Evolutionary conservation across 2,329 filamentous ascomycete species (phyloP).

Genomic region (Fusarium coffeatum): DNA sequence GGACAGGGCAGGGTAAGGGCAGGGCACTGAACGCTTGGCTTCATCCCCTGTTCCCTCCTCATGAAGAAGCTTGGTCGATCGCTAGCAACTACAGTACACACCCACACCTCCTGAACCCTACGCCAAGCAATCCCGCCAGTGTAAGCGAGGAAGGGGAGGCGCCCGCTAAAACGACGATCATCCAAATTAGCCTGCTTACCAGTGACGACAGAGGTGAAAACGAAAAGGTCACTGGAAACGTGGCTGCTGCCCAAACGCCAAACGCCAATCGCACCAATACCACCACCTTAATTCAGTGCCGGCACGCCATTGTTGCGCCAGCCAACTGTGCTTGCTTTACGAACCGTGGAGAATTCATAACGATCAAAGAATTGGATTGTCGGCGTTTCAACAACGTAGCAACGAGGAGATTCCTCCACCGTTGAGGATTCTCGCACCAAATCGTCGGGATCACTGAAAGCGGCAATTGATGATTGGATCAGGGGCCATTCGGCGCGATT

Average conservation of each 20-base stretch:
- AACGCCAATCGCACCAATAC: slow-evolving; percentile 32
- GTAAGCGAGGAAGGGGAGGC: slow-evolving; percentile 48
- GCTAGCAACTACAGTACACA: slow-evolving; percentile 12
- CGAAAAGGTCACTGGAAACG: slow-evolving; percentile 25
- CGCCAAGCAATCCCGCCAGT: slow-evolving; percentile 44
- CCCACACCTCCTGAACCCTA: slow-evolving; percentile 33
- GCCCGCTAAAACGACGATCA: slow-evolving; percentile 49
- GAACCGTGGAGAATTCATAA: slow-evolving; percentile 10
- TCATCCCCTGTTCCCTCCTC: slow-evolving; percentile 35
- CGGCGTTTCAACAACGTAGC: too few species aligned
- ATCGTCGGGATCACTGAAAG: background rate
- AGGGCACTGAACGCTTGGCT: slow-evolving; percentile 37
- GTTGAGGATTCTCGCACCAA: background rate
- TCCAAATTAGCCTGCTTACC: slow-evolving; percentile 46
- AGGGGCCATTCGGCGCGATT: slow-evolving; percentile 3
- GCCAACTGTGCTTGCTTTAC: slow-evolving; percentile 29
- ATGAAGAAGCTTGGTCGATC: slow-evolving; percentile 45
- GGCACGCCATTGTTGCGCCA: slow-evolving; percentile 31
- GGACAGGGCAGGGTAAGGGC: slow-evolving; percentile 27
- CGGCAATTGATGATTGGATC: background rate
- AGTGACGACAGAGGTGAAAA: slow-evolving; percentile 38
- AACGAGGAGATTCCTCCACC: background rate
- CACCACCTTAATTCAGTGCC: slow-evolving; percentile 32
- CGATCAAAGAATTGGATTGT: background rate
- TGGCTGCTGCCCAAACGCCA: slow-evolving; percentile 38